These are phyloP conservation scores for Murraya paniculata DNA, from an alignment of 345 rosid species.

Conservation along the genomic window DNA sequence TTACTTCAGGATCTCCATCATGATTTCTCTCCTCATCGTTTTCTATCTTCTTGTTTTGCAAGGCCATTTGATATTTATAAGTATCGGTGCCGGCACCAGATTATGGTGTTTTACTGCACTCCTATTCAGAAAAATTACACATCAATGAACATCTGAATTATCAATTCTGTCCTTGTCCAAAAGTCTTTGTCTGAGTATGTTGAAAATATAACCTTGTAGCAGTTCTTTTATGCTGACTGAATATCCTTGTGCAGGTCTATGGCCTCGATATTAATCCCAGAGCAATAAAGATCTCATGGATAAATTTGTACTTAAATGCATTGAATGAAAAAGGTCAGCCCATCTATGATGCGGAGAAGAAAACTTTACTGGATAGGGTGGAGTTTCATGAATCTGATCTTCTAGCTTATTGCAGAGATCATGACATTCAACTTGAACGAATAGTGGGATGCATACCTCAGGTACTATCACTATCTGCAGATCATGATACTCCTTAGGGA, in stretches of 20 bases:
- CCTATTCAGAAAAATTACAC: not conserved
- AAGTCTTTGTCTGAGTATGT: not conserved
- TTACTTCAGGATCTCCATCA: not conserved
- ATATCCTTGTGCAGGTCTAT: constrained; percentile 59
- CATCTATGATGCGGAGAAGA: constrained; percentile 76
- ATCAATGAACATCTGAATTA: constrained; percentile 6
- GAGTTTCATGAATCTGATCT: constrained; percentile 94
- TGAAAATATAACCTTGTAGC: not conserved
- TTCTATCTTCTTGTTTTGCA: not conserved
- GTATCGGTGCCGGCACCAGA: not conserved
- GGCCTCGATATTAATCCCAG: constrained; percentile 97
- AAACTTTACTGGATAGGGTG: constrained; percentile 89
- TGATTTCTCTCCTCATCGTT: not conserved
- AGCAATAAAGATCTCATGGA: constrained; percentile 73
- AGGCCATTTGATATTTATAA: not conserved
- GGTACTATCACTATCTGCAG: constrained; percentile 39
- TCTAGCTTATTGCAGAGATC: constrained; percentile 69
- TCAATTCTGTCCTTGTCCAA: not conserved
- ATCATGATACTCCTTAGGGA: not conserved
- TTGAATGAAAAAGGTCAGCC: constrained; percentile 85
- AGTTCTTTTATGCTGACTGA: constrained; percentile 6
- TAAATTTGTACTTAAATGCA: constrained; percentile 88
- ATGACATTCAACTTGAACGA: constrained; percentile 75
- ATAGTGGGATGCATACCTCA: constrained; percentile 99
- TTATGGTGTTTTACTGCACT: not conserved